Conservation (phyloP, 1,284 basidiomycete species). For the Fomitiporia mediterranea region DNA sequence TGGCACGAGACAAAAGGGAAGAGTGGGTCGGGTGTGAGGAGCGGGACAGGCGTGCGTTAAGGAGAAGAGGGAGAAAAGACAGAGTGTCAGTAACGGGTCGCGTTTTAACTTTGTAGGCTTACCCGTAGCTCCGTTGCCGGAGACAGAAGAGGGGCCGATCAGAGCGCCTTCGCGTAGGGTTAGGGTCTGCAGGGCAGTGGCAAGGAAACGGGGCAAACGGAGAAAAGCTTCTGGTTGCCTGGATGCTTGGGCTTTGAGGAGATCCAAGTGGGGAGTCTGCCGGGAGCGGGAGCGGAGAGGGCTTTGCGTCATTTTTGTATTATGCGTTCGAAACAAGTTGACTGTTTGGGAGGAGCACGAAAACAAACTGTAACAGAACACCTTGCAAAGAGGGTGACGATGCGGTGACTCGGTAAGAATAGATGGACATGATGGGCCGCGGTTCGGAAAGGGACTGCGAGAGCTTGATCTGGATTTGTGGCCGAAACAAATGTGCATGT, state of each 20-base stretch:
- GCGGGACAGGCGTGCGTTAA: neutral
- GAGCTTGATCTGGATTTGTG: constrained; percentile 4
- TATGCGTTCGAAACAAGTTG: neutral
- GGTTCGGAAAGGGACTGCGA: neutral
- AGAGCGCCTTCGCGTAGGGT: constrained; percentile 9
- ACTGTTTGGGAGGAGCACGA: neutral
- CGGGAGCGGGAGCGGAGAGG: neutral
- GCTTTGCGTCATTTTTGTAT: neutral
- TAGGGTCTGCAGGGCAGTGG: constrained; percentile 3
- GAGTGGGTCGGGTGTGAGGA: constrained; percentile 5
- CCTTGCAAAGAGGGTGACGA: constrained; percentile 3
- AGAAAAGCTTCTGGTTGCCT: constrained; percentile 15
- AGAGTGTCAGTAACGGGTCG: neutral
- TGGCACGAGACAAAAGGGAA: neutral
- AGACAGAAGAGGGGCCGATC: constrained; percentile 18
- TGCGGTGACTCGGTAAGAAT: constrained; percentile 2
- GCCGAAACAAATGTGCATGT: constrained; percentile 4
- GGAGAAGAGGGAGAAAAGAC: constrained; percentile 1
- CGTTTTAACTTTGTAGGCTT: constrained; percentile 16
- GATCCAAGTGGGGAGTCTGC: neutral
- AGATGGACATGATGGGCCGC: constrained; percentile 1
- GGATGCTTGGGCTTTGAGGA: constrained; percentile 3
- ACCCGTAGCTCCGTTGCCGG: constrained; percentile 17
- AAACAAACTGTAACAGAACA: neutral
- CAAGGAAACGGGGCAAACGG: constrained; percentile 16